Base-by-base conservation (phyloP, 352 stramenopile species). In the Pythium insidiosum region DNA sequence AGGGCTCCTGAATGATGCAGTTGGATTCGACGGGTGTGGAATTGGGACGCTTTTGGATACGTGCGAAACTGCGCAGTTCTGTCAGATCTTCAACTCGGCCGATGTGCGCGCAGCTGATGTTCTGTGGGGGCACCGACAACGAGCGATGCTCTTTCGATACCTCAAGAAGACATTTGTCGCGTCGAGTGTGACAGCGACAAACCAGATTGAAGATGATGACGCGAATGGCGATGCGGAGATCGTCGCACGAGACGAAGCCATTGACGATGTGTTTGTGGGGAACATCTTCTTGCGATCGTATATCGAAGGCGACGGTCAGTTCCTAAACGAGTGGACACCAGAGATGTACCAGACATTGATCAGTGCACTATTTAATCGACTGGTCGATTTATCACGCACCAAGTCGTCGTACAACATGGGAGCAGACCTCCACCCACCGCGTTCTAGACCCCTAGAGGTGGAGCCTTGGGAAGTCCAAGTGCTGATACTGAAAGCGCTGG, bases 241-340 rank as follows among this genome's bases (percentile, higher is more conserved):
- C 16, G 47, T 33, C 7, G 39, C 50, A 19, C 25, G 21, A 38
- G 46, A 50, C 18, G 29, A 43, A 36, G 37, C 5, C n/a, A 66
- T 6, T 30, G 50, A 44, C n/a, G 46, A 92, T 47, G 56, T 91
- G 13, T 87, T 84, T 24, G 72, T 91, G 4, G 72, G 76, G 9
- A 82, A 88, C 34, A 86, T 93, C 41, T 93, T 91, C 43, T 24
- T 93, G 19, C 63, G 63, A 12, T 88, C 78, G 13, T 93, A 87
- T 48, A 78, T 93, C 37, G 73, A 89, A 58, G 75, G 72, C 18
- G 68, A 89, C 41, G 81, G 81, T 0, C 58, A 83, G 22, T 90
- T 93, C 39, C 56, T 90, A 26, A 87, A 72, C 33, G 52, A 75
- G 18, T 93, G 78, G 81, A 84, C 66, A 21, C 50, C 64, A 3